phyloP scores from a whole-genome alignment of 257 asterid species.

The Perilla frutescens region DNA sequence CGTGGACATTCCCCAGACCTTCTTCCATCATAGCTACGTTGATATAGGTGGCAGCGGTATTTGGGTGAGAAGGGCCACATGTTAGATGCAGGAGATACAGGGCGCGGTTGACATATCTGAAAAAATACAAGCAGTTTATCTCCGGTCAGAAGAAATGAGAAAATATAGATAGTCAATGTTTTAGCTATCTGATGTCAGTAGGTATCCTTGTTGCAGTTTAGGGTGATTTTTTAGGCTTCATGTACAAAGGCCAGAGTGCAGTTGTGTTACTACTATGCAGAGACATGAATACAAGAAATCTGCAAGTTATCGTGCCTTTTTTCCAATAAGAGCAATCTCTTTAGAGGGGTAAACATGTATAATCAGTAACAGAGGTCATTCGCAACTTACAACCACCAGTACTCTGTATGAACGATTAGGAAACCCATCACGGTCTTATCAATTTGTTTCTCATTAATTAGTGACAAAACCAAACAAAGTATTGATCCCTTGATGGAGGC shows the following conservation, averaged over 20 bases:
- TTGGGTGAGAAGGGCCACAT: slow-evolving; percentile 85
- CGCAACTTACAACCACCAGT: no score
- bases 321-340: slow-evolving; percentile 2
- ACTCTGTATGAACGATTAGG: background rate
- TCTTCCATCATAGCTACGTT: slow-evolving; percentile 94
- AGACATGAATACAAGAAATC: slow-evolving; percentile 5
- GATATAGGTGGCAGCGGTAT: slow-evolving; percentile 82
- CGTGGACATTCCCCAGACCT: slow-evolving; percentile 80
- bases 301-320: slow-evolving; percentile 9
- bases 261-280: background rate
- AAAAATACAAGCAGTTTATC: slow-evolving; percentile 33
- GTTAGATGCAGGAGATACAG: slow-evolving; percentile 77
- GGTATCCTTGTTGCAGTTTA: background rate
- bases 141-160: slow-evolving; percentile 21
- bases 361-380: background rate
- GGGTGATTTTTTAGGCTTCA: slow-evolving; percentile 2
- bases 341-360: background rate
- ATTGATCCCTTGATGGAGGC: no score
- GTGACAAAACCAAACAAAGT: no score
- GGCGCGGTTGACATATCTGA: slow-evolving; percentile 86
- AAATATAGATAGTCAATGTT: background rate
- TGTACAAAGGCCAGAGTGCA: background rate
- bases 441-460: slow-evolving; percentile 8
- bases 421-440: background rate
- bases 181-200: slow-evolving; percentile 4